phyloP scores from a whole-genome alignment of 371 early-diverging fungal genomes.

The Circinella minor region DNA sequence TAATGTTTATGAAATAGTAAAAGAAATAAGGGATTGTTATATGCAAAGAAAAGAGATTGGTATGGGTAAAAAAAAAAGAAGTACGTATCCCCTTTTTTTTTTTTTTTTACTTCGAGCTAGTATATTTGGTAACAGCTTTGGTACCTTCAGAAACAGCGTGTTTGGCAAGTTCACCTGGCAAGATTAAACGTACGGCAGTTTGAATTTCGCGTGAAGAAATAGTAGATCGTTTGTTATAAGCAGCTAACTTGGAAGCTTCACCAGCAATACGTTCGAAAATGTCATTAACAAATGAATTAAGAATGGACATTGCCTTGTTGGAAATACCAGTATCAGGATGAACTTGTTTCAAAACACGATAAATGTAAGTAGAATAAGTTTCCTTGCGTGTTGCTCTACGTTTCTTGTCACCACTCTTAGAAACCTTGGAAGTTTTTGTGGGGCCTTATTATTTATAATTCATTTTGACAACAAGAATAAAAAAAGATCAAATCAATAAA shows the following conservation, averaged over 20 bases:
- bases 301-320: slow-evolving; percentile 98
- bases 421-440: too few species aligned
- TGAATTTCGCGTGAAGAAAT: slow-evolving; percentile 96
- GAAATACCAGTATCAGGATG: slow-evolving; percentile 97
- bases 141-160: slow-evolving; percentile 98
- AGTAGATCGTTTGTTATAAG: slow-evolving; percentile 94
- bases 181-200: slow-evolving; percentile 91
- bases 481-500: too few species aligned
- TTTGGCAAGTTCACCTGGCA: slow-evolving; percentile 96
- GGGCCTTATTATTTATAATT: too few species aligned
- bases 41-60: not conserved
- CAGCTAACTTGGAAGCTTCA: slow-evolving; percentile 89
- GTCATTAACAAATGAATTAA: slow-evolving; percentile 98
- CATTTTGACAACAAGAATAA: too few species aligned
- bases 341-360: slow-evolving; percentile 92
- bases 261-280: slow-evolving; percentile 92
- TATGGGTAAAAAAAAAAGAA: not conserved
- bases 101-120: slow-evolving; percentile 72
- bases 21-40: too few species aligned
- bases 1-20: too few species aligned
- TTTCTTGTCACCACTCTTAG: slow-evolving; percentile 47
- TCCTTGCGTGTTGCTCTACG: slow-evolving; percentile 71
- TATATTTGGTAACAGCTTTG: slow-evolving; percentile 98
- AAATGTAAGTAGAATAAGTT: slow-evolving; percentile 92
- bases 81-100: not conserved